Conservation (phyloP, 106 monocot genomes). For the Ottelia alismoides region DNA sequence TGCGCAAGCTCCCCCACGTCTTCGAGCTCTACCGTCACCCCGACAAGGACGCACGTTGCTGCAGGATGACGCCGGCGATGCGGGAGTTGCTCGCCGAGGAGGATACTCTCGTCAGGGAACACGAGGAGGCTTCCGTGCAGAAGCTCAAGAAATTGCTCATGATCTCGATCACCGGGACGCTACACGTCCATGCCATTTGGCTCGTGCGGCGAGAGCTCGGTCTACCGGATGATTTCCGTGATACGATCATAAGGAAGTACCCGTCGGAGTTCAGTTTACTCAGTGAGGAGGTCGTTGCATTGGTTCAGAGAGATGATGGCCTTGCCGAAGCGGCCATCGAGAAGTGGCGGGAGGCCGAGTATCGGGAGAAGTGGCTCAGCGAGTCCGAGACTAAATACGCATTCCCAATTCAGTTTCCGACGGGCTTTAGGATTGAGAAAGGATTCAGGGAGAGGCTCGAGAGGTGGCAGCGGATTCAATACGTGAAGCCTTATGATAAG, state of each 20-base stretch:
- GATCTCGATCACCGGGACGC: not conserved
- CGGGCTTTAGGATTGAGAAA: constrained; percentile 56
- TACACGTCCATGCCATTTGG: not conserved
- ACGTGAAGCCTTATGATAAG: constrained; percentile 57
- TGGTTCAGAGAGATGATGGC: constrained; percentile 24
- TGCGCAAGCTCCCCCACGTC: not conserved
- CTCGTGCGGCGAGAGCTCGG: not conserved
- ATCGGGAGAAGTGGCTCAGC: constrained; percentile 57
- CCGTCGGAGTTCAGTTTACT: constrained; percentile 25
- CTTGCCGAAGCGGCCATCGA: constrained; percentile 40
- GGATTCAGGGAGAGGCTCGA: constrained; percentile 56
- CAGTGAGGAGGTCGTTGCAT: constrained; percentile 24
- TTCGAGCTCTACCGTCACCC: not conserved
- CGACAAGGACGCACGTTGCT: not conserved
- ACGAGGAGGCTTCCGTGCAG: not conserved
- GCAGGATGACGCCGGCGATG: not conserved
- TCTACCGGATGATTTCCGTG: constrained; percentile 22
- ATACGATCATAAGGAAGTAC: constrained; percentile 28
- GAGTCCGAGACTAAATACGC: constrained; percentile 71
- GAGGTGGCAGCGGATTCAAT: constrained; percentile 72
- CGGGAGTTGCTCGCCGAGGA: not conserved
- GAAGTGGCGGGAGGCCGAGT: constrained; percentile 72
- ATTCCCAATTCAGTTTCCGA: constrained; percentile 69
- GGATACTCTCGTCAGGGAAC: not conserved
- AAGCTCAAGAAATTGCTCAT: not conserved